Evolutionary conservation across 2,329 filamentous ascomycete genomes (phyloP).

Genomic region (Fusarium sp.): DNA sequence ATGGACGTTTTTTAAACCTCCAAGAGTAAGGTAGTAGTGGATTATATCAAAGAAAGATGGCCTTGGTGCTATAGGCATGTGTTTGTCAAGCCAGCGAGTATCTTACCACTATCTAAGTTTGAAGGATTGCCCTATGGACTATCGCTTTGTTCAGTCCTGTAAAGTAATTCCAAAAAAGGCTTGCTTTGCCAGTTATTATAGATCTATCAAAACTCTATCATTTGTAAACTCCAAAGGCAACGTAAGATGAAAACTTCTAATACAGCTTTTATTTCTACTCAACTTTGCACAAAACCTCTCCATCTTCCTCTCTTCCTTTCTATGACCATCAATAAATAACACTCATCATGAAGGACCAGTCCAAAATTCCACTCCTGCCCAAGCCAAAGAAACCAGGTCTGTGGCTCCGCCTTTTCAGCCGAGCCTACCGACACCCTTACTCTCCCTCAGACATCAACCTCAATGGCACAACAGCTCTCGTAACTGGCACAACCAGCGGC

Average conservation of each 20-base stretch:
- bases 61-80: neutral
- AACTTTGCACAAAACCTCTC: neutral
- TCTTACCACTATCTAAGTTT: neutral
- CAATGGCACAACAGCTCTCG: neutral
- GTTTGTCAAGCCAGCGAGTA: neutral
- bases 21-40: neutral
- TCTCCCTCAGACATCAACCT: neutral
- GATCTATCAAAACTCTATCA: neutral
- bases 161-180: neutral
- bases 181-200: neutral
- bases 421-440: neutral
- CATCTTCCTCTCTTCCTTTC: neutral
- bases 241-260: neutral
- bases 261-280: neutral
- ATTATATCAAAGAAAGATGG: neutral
- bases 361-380: neutral
- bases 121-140: neutral
- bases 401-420: neutral
- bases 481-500: constrained; percentile 2
- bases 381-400: neutral
- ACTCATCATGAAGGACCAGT: neutral
- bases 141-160: neutral
- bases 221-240: neutral
- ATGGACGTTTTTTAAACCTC: neutral
- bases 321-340: neutral